Base-by-base conservation (phyloP, 352 stramenopile genomes). In the Phytophthora colocasiae region DNA sequence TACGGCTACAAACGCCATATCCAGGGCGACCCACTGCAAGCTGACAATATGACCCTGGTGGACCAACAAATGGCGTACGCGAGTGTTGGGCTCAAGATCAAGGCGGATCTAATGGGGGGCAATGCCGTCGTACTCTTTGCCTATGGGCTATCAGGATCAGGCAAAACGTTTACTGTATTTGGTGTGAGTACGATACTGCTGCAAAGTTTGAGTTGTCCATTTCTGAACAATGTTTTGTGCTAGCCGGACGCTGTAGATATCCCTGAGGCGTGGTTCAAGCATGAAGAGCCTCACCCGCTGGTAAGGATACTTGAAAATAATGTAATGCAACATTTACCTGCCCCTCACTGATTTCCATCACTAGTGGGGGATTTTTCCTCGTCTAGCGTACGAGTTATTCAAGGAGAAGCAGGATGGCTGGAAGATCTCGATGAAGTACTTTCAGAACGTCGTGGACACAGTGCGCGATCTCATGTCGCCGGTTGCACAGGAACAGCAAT, bases 361-460 rank as follows among this genome's bases (percentile, higher is more conserved):
- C 0, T 34, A 90, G 83, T 98, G 93, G 93, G 93, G 92, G 14
- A 92, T 98, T 61, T 98, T 97, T 65, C 91, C 92, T 19, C 88
- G 89, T 3, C 77, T 98, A 9, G 95, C 92, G 14, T 98, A 98
- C 74, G 91, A 98, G 43, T 59, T 98, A 26, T 98, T 98, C 74
- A 87, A 97, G 63, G 88, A 98, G 63, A 97, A 97, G 65, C 81
- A 97, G 60, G 95, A 98, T 57, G 94, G 94, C 55, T 98, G 95
- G 94, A 98, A 98, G 73, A 96, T 98, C 67, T 97, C 91, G 27
- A 98, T 98, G 94, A 98, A 98, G 78, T 98, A 98, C 71, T 98
- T 98, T 68, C 95, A 98, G 67, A 98, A 98, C 69, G 95, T 98
- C 38, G 95, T 98, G 7, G 94, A 98, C 73, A 98, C 90, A 3